Evolutionary conservation across 257 asterid genomes (phyloP).

Genomic region (Solanum sitiens): DNA sequence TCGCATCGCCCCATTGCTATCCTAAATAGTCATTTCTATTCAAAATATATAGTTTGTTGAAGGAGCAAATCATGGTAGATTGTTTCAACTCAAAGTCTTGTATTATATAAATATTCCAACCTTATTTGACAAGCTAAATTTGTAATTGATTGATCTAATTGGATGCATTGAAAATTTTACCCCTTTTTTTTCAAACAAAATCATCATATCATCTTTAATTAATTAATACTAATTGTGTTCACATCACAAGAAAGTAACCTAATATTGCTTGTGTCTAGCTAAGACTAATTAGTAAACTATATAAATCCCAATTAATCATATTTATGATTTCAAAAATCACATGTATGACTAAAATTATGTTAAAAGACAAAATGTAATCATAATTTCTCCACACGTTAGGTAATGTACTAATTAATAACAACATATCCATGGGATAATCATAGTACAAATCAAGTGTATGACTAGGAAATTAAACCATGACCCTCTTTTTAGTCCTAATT

Average conservation of each 20-base stretch:
- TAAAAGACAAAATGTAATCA: not conserved
- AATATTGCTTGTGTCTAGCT: not conserved
- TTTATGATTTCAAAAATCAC: not conserved
- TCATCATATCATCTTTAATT: not conserved
- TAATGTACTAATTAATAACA: not conserved
- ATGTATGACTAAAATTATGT: not conserved
- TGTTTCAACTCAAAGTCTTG: not conserved
- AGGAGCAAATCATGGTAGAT: not conserved
- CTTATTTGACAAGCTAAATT: not conserved
- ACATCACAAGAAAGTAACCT: not conserved
- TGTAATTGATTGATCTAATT: not conserved
- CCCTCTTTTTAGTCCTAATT: not conserved
- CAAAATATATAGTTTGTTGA: not conserved
- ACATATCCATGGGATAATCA: not conserved
- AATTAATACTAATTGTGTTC: not conserved
- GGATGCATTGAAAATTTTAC: not conserved
- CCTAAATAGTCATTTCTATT: not conserved
- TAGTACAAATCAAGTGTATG: not conserved
- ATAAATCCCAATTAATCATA: not conserved
- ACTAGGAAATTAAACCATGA: not conserved
- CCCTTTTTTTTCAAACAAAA: not conserved
- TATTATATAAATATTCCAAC: not conserved
- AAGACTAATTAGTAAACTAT: not conserved
- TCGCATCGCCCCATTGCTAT: too few species aligned
- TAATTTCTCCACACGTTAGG: not conserved